Evolutionary conservation across 768 basidiomycete genomes (phyloP).

Genomic region (Xerocomellus dryophilus): DNA sequence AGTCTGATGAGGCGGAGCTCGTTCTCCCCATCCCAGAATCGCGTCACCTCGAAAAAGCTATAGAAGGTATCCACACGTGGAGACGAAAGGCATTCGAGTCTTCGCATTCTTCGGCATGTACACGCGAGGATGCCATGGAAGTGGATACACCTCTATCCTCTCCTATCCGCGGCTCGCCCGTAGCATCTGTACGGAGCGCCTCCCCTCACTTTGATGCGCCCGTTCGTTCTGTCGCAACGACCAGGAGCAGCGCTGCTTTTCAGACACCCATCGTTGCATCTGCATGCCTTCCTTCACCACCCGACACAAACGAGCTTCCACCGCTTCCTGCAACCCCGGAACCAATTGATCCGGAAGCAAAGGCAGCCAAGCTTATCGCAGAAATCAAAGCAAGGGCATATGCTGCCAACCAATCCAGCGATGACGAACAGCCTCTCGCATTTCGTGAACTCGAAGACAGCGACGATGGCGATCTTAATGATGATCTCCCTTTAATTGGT

Average conservation of each 20-base stretch:
- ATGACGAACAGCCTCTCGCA: slow-evolving; percentile 37
- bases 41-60: slow-evolving; percentile 30
- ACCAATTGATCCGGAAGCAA: slow-evolving; percentile 35
- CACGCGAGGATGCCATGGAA: slow-evolving; percentile 18
- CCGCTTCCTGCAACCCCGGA: slow-evolving; percentile 32
- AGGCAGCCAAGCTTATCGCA: slow-evolving; percentile 58
- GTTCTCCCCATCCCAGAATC: slow-evolving; percentile 27
- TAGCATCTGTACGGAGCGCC: slow-evolving; percentile 1
- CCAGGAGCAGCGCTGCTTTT: slow-evolving; percentile 3
- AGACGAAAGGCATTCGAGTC: slow-evolving; percentile 31
- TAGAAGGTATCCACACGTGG: slow-evolving; percentile 45
- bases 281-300: slow-evolving; percentile 21
- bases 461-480: slow-evolving; percentile 45
- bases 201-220: slow-evolving; percentile 8
- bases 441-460: slow-evolving; percentile 48
- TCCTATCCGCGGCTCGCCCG: slow-evolving; percentile 5
- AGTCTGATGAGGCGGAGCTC: slow-evolving; percentile 64
- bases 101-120: not conserved
- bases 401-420: slow-evolving; percentile 44
- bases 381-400: slow-evolving; percentile 62
- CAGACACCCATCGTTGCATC: slow-evolving; percentile 16
- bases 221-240: not conserved
- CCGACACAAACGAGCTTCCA: slow-evolving; percentile 19
- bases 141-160: slow-evolving; percentile 13
- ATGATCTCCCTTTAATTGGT: slow-evolving; percentile 16